A percentile compares a stretch with the other conserved stretches of the same genome.
Evolutionary conservation across 2,329 filamentous ascomycete genomes (phyloP).

Genomic region (Stylonectria norvegica): DNA sequence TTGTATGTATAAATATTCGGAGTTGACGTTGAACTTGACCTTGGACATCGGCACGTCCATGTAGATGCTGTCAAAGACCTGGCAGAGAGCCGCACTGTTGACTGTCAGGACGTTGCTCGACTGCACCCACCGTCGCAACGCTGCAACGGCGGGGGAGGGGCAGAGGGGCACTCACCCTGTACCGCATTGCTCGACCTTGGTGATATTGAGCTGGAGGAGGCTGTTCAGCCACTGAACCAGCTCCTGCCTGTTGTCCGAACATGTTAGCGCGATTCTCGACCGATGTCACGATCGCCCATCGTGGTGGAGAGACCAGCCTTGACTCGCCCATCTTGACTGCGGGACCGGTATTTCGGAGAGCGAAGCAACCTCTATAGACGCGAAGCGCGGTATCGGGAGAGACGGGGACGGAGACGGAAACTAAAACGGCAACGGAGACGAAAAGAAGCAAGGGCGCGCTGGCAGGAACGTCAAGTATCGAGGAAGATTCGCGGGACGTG

Average conservation of each 20-base stretch:
- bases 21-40: conserved; percentile 98
- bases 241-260: conserved; percentile 72
- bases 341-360: conserved; percentile 11
- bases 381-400: conserved; percentile 6
- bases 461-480: conserved; percentile 3
- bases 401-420: conserved; percentile 5
- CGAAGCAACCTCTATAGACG: conserved; percentile 3
- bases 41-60: conserved; percentile 90
- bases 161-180: conserved; percentile 65
- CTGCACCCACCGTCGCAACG: conserved; percentile 9
- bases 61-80: conserved; percentile 98
- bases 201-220: conserved; percentile 95
- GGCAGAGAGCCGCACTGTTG: conserved; percentile 84
- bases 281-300: background rate
- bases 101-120: conserved; percentile 11
- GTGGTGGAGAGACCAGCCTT: conserved; percentile 34
- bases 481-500: conserved; percentile 3
- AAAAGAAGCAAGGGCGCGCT: conserved; percentile 2
- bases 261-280: conserved; percentile 15
- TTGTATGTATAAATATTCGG: conserved; percentile 94
- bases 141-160: conserved; percentile 27
- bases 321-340: conserved; percentile 48
- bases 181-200: conserved; percentile 98
- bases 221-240: conserved; percentile 95
- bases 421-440: conserved; percentile 8